Evolutionary conservation across 345 rosid species (phyloP).

Genomic region (Nephelium lappaceum): DNA sequence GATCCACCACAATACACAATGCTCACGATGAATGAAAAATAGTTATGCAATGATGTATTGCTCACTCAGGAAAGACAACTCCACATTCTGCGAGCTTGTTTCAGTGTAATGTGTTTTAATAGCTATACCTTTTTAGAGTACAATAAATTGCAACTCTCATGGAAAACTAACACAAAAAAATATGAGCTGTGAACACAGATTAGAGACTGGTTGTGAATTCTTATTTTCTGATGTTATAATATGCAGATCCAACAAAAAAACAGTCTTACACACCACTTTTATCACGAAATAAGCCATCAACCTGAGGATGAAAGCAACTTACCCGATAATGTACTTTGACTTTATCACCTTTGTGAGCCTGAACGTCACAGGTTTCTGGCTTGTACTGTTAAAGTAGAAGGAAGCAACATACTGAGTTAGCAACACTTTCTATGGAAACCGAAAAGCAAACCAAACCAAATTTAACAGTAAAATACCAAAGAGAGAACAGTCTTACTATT

Average conservation of each 20-base stretch:
- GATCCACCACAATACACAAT: no score
- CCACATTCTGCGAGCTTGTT: no score
- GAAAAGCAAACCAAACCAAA: slow-evolving; percentile 7
- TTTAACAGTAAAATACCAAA: neutral
- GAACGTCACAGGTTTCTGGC: slow-evolving; percentile 74
- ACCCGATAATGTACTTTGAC: slow-evolving; percentile 92
- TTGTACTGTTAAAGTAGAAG: slow-evolving; percentile 47
- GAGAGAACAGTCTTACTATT: neutral
- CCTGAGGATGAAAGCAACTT: slow-evolving; percentile 30
- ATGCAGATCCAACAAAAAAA: neutral
- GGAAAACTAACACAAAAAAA: no score
- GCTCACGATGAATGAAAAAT: no score
- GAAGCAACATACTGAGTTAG: neutral
- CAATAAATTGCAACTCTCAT: no score
- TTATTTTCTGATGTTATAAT: neutral
- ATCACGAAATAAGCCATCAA: neutral
- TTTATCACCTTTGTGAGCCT: slow-evolving; percentile 93
- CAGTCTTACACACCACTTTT: neutral
- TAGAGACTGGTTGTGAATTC: neutral
- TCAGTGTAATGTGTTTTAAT: no score
- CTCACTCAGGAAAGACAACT: no score
- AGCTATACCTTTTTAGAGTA: no score
- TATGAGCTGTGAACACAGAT: no score
- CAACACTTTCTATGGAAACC: neutral
- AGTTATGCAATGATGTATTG: no score